Base-by-base conservation (phyloP, 2,329 filamentous ascomycete species). In the Ceratocystis huliohia region DNA sequence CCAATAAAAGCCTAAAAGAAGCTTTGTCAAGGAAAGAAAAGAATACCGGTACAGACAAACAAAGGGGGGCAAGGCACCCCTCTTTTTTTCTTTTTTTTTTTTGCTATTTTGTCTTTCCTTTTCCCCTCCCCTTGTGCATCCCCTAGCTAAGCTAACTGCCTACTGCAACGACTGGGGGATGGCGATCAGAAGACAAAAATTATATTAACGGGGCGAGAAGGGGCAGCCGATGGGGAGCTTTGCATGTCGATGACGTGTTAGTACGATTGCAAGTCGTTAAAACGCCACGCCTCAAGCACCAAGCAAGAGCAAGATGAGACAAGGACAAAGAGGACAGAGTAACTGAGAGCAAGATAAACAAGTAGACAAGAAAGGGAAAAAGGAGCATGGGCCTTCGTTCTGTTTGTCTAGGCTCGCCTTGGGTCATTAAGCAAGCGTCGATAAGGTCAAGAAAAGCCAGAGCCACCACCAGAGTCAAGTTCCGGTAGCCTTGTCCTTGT, bases 401-500 rank as follows among this genome's bases (percentile, higher is more conserved):
- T 20, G 10, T 17, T 5, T 30, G 53, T 28, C 10, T 57, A 28
- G 53, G 25, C 22, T 28, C 8, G 5, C 8, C 53, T 57, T 17
- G 8, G 22, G 15, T 10, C 10, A n/a, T 50, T 57, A n/a, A 28
- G 22, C 8, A 57, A 13, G 10, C 25, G 5, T 8, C 25, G 53
- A 57, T 30, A 41, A 41, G 33, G 53, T 17, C 20, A 57, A 57
- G 53, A 57, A 15, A 57, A 57, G 37, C 37, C 1, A 41, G 37
- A 41, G 37, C 30, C 30, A 33, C 30, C 30, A 33, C 30, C 30
- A 33, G 30, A 8, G 28, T 10, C 53, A 57, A 57, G 53, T 30
- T 57, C 53, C 22, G 53, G 25, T 57, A 57, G 53, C 53, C 53
- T 57, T 28, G 53, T 57, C 53, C 53, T 30, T 57, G 53, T 57